phyloP scores from a whole-genome alignment of 2,329 filamentous ascomycete genomes.

The Torrubiella hemipterigena region DNA sequence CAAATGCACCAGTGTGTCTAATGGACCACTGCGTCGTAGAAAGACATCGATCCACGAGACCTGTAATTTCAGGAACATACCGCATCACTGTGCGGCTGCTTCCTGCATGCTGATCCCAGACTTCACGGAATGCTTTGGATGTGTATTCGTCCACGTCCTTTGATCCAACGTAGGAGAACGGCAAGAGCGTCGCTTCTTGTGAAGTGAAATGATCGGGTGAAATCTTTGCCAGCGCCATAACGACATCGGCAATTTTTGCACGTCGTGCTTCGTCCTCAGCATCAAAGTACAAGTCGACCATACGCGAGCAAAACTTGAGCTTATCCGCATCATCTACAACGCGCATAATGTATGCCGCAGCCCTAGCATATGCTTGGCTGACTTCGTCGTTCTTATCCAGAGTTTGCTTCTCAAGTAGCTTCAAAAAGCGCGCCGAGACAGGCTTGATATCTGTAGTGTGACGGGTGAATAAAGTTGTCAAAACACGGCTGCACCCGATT shows the following conservation, averaged over 20 bases:
- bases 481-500: slow-evolving; percentile 75
- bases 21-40: slow-evolving; percentile 79
- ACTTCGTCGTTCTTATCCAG: slow-evolving; percentile 92
- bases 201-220: slow-evolving; percentile 80
- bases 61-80: slow-evolving; percentile 73
- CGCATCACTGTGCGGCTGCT: slow-evolving; percentile 70
- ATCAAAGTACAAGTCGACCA: slow-evolving; percentile 64
- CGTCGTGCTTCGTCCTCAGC: slow-evolving; percentile 67
- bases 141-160: slow-evolving; percentile 78
- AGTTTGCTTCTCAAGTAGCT: slow-evolving; percentile 66
- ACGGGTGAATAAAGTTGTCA: slow-evolving; percentile 74
- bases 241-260: slow-evolving; percentile 69
- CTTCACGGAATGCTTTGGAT: slow-evolving; percentile 65
- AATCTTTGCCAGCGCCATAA: slow-evolving; percentile 72
- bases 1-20: slow-evolving; percentile 76
- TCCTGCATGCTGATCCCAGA: slow-evolving; percentile 86
- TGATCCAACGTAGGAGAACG: slow-evolving; percentile 78
- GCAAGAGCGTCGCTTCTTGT: slow-evolving; percentile 63
- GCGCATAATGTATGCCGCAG: slow-evolving; percentile 73
- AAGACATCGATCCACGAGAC: slow-evolving; percentile 54
- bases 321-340: slow-evolving; percentile 37
- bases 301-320: slow-evolving; percentile 36
- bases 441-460: slow-evolving; percentile 64
- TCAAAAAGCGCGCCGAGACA: slow-evolving; percentile 64
- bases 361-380: slow-evolving; percentile 74